Conservation (phyloP, 2,329 filamentous ascomycete species). For the Alternaria solani region DNA sequence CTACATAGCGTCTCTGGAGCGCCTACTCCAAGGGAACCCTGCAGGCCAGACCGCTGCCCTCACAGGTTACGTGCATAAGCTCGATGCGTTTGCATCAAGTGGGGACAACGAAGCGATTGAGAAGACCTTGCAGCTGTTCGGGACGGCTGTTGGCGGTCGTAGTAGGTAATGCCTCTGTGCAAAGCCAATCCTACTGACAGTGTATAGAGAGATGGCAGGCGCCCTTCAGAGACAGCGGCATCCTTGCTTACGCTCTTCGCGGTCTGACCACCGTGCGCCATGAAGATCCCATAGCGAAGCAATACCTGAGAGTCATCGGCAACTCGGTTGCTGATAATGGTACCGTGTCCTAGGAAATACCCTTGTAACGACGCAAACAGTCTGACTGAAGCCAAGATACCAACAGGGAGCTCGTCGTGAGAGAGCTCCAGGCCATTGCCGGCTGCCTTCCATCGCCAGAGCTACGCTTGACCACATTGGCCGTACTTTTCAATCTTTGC, state of each 20-base stretch:
- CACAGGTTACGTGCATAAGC: conserved; percentile 22
- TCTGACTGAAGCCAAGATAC: conserved; percentile 39
- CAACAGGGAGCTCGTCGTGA: conserved; percentile 41
- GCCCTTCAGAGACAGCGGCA: conserved; percentile 35
- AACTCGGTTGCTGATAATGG: conserved; percentile 51
- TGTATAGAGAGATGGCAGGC: conserved; percentile 41
- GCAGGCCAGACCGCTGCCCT: conserved; percentile 26
- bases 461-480: conserved; percentile 43
- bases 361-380: neutral
- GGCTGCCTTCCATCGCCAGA: conserved; percentile 35
- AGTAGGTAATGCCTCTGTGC: conserved; percentile 26
- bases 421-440: conserved; percentile 37
- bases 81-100: conserved; percentile 21
- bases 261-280: conserved; percentile 32
- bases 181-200: conserved; percentile 31
- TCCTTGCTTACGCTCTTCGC: conserved; percentile 40
- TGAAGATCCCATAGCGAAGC: conserved; percentile 36
- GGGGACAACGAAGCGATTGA: conserved; percentile 22
- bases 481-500: conserved; percentile 56
- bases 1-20: conserved; percentile 27
- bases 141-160: conserved; percentile 44
- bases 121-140: conserved; percentile 36
- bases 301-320: conserved; percentile 49
- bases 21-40: conserved; percentile 24
- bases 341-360: conserved; percentile 20